A percentile compares a stretch with the other conserved stretches of the same genome.
Conservation (phyloP, 2,329 filamentous ascomycete genomes). For the Nemania abortiva region DNA sequence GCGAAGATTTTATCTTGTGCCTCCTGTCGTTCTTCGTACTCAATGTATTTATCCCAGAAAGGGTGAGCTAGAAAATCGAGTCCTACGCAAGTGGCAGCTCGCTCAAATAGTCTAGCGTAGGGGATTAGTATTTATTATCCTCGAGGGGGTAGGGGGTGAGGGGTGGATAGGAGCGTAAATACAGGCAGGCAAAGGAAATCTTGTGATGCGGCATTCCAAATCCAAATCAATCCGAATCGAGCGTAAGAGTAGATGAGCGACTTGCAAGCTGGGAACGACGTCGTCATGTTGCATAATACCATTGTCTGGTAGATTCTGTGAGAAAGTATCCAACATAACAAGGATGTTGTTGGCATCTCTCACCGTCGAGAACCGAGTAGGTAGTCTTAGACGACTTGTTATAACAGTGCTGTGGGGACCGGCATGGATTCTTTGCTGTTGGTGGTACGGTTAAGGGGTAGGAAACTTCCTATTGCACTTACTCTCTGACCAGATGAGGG, state of each 20-base stretch:
- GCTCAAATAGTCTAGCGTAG: slow-evolving; percentile 86
- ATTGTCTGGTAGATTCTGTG: slow-evolving; percentile 74
- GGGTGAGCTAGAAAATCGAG: slow-evolving; percentile 94
- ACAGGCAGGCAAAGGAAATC: slow-evolving; percentile 69
- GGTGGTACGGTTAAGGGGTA: slow-evolving; percentile 72
- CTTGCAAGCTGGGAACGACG: slow-evolving; percentile 55
- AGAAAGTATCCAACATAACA: slow-evolving; percentile 70
- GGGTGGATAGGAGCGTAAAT: slow-evolving; percentile 68
- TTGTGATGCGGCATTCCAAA: slow-evolving; percentile 65
- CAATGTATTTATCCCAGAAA: slow-evolving; percentile 99
- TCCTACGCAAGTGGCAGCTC: slow-evolving; percentile 84
- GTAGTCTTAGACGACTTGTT: slow-evolving; percentile 52
- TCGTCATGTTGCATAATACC: slow-evolving; percentile 58
- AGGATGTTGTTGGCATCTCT: slow-evolving; percentile 75
- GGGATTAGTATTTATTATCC: slow-evolving; percentile 48
- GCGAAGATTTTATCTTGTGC: slow-evolving; percentile 86
- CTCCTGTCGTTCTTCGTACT: slow-evolving; percentile 93
- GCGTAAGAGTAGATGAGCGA: slow-evolving; percentile 55
- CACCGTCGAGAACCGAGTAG: slow-evolving; percentile 68
- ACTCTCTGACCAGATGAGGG: slow-evolving; percentile 97
- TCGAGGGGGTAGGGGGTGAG: slow-evolving; percentile 44
- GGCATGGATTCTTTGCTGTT: slow-evolving; percentile 52
- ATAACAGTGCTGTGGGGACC: slow-evolving; percentile 46
- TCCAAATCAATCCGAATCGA: slow-evolving; percentile 55
- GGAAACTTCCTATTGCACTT: slow-evolving; percentile 82